Base-by-base conservation (phyloP, 2,329 filamentous ascomycete species). In the Trichoderma sp. region DNA sequence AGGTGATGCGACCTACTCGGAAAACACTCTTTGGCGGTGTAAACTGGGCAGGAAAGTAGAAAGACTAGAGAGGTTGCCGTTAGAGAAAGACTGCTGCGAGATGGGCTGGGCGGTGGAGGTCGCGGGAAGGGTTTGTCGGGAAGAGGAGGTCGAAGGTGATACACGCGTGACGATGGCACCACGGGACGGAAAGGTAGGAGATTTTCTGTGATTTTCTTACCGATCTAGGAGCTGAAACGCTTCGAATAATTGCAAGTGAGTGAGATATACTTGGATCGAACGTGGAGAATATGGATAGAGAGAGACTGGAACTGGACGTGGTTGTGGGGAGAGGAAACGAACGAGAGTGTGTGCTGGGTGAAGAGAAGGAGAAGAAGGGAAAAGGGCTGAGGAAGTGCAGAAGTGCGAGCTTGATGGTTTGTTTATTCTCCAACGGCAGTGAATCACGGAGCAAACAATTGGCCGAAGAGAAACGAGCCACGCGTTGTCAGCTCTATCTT, bases 381-480 rank as follows among this genome's bases (percentile, higher is more conserved):
- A 26, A 48, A 39, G 12, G 7, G 48, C 19, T 47, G 47, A 64
- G n/a, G 48, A 21, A 21, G 17, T 51, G n/a, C n/a, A 59, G 26
- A 41, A 19, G 44, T 12, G 14, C 55, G 39, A 30, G 45, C 39
- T 12, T 26, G 50, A 19, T 26, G 4, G 30, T 15, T 43, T 28
- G 24, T 47, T 59, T 48, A 58, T 48, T 26, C 21, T 30, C n/a
- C 39, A 24, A 45, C 15, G 52, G 7, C 51, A 54, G 63, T 67
- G 66, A 67, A 65, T 65, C 57, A 63, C 63, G n/a, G 26, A 28
- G 48, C 7, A 45, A 62, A 52, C 26, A 59, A 59, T 9, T 41
- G 9, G 34, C 34, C n/a, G 15, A 19, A 28, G 21, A 45, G 14
- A 60, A 7, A 34, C 14, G 17, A 30, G 45, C n/a, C 17, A 55